Evolutionary conservation across 1,139 yeast genomes (phyloP).

Genomic region (Saccharomycopsis crataegensis): DNA sequence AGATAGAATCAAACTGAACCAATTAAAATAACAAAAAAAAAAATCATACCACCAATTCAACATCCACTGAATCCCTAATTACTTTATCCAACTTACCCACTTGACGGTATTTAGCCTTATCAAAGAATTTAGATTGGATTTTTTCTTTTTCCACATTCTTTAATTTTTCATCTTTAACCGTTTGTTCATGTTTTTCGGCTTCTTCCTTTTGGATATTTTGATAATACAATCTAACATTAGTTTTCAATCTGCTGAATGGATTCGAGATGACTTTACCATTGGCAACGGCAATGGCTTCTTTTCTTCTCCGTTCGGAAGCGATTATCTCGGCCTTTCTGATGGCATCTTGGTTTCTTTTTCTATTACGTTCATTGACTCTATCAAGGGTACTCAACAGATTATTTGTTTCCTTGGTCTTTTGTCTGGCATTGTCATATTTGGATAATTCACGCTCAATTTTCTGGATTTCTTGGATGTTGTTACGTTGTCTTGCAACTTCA

Average conservation of each 20-base stretch:
- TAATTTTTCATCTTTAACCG: constrained; percentile 32
- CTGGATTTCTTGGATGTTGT: constrained; percentile 44
- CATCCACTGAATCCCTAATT: constrained; percentile 26
- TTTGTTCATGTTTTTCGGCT: constrained; percentile 37
- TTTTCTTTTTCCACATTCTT: constrained; percentile 30
- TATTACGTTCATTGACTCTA: constrained; percentile 71
- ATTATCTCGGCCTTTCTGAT: constrained; percentile 74
- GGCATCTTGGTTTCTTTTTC: constrained; percentile 69
- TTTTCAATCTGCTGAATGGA: constrained; percentile 86
- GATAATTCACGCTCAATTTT: constrained; percentile 48
- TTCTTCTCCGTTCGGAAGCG: constrained; percentile 51
- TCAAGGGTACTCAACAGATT: constrained; percentile 41
- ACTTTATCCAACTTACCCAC: constrained; percentile 41
- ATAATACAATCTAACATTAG: constrained; percentile 79
- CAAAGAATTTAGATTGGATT: constrained; percentile 24
- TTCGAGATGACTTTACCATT: constrained; percentile 51
- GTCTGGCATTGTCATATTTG: constrained; percentile 28
- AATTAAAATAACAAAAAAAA: not conserved
- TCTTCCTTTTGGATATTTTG: constrained; percentile 40
- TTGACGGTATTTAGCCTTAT: constrained; percentile 31
- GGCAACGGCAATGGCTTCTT: constrained; percentile 33
- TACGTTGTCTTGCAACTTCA: constrained; percentile 66
- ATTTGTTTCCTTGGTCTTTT: constrained; percentile 29
- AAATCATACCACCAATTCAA: not conserved
- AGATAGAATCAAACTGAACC: not conserved